Conservation (phyloP, 2,329 filamentous ascomycete species). For the Daldinia eschscholtzii region DNA sequence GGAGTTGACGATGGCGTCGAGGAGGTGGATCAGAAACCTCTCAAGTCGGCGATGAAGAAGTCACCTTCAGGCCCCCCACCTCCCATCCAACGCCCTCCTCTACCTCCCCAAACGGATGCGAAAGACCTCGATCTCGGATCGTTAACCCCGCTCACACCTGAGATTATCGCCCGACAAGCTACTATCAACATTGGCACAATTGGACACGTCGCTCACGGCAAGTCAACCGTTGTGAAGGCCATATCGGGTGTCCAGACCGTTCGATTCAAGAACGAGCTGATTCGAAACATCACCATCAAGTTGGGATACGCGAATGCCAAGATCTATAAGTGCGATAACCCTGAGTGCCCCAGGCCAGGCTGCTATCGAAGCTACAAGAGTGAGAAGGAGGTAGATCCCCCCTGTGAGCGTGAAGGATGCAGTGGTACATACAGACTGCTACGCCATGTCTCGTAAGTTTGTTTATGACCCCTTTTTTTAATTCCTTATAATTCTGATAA, state of each 20-base stretch:
- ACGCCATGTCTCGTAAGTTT: conserved; percentile 88
- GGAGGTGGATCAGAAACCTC: conserved; percentile 72
- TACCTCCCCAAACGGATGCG: conserved; percentile 93
- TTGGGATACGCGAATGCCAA: conserved; percentile 99
- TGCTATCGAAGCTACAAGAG: conserved; percentile 99
- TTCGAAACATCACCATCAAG: conserved; percentile 99
- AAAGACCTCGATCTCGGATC: conserved; percentile 85
- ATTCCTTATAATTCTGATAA: conserved; percentile 18
- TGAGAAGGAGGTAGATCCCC: conserved; percentile 97
- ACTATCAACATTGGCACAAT: conserved; percentile 99
- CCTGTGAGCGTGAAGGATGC: conserved; percentile 94
- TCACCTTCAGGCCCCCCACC: conserved; percentile 68
- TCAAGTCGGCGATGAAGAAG: conserved; percentile 92
- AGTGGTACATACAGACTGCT: conserved; percentile 87
- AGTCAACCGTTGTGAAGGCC: conserved; percentile 98
- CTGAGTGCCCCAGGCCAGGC: conserved; percentile 89
- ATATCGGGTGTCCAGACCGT: conserved; percentile 99
- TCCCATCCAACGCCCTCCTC: conserved; percentile 64
- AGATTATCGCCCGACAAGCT: conserved; percentile 97
- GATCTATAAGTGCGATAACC: conserved; percentile 98
- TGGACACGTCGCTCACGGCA: conserved; percentile 98
- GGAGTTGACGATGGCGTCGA: conserved; percentile 67
- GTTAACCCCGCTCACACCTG: conserved; percentile 88
- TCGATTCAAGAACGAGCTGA: conserved; percentile 99
- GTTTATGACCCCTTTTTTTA: not conserved